These are phyloP conservation scores for Stellera chamaejasme DNA, from an alignment of 345 rosid species.

Conservation along the genomic window DNA sequence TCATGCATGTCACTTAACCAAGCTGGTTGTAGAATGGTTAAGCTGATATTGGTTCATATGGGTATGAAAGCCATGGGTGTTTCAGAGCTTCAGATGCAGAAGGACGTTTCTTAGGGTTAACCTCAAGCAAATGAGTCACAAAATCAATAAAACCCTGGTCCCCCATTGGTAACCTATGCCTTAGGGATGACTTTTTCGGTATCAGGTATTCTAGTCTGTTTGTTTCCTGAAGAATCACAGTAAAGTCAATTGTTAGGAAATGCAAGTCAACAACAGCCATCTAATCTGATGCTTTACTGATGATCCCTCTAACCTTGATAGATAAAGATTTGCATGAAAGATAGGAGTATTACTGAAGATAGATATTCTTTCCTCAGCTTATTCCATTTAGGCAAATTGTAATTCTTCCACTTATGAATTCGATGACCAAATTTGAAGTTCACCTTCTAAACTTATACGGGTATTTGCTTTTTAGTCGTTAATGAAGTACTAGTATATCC, in stretches of 20 bases:
- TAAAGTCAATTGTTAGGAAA: too few species aligned
- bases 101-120: constrained; percentile 90
- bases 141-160: constrained; percentile 94
- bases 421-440: too few species aligned
- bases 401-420: too few species aligned
- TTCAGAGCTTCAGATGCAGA: constrained; percentile 81
- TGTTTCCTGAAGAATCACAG: constrained; percentile 49
- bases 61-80: constrained; percentile 89
- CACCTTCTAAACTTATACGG: too few species aligned
- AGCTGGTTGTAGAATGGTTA: constrained; percentile 22
- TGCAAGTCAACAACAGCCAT: too few species aligned
- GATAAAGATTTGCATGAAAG: not conserved
- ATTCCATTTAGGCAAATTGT: too few species aligned
- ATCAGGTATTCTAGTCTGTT: constrained; percentile 81
- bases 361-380: too few species aligned
- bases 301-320: not conserved
- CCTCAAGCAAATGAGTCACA: constrained; percentile 77
- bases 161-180: constrained; percentile 95
- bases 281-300: not conserved
- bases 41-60: constrained; percentile 91
- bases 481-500: too few species aligned
- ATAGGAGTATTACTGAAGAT: not conserved
- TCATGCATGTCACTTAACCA: constrained; percentile 6
- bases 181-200: constrained; percentile 79
- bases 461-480: too few species aligned